Conservation (phyloP, 2,329 filamentous ascomycete genomes). For the Pseudogymnoascus sp. region DNA sequence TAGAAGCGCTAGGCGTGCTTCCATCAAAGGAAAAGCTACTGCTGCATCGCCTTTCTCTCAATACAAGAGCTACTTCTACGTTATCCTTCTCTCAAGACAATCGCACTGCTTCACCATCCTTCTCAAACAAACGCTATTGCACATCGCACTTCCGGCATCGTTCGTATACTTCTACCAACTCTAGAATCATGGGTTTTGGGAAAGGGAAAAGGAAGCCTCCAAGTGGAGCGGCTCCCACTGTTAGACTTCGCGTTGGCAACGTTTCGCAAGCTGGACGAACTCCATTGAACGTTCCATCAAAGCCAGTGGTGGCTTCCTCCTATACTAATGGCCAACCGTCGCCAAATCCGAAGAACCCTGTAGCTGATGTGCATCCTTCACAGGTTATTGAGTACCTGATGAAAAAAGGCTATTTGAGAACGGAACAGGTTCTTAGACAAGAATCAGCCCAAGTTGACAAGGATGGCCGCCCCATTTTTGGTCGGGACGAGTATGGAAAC, state of each 20-base stretch:
- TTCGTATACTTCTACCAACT: background rate
- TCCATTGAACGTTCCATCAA: background rate
- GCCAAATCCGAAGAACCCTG: background rate
- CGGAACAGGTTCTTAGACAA: slow-evolving; percentile 84
- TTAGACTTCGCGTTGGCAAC: background rate
- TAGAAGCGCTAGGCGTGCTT: background rate
- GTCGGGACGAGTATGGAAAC: slow-evolving; percentile 56
- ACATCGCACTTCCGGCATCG: background rate
- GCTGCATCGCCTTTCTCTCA: background rate
- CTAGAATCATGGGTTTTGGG: background rate
- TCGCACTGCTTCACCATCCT: background rate
- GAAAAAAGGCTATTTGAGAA: slow-evolving; percentile 89
- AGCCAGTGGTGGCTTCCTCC: background rate
- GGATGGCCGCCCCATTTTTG: slow-evolving; percentile 66
- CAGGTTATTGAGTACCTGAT: slow-evolving; percentile 89
- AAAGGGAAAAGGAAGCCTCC: background rate
- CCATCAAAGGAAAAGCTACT: background rate
- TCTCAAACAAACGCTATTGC: background rate
- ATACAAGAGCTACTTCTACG: background rate
- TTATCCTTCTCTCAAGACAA: background rate
- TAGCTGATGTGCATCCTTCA: background rate
- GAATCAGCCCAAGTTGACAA: slow-evolving; percentile 79
- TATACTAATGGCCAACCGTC: background rate
- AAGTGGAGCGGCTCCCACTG: background rate
- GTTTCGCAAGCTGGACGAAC: background rate